Evolutionary conservation across 495 filamentous ascomycete species (phyloP).

Genomic region (Aspergillus kassunensis): DNA sequence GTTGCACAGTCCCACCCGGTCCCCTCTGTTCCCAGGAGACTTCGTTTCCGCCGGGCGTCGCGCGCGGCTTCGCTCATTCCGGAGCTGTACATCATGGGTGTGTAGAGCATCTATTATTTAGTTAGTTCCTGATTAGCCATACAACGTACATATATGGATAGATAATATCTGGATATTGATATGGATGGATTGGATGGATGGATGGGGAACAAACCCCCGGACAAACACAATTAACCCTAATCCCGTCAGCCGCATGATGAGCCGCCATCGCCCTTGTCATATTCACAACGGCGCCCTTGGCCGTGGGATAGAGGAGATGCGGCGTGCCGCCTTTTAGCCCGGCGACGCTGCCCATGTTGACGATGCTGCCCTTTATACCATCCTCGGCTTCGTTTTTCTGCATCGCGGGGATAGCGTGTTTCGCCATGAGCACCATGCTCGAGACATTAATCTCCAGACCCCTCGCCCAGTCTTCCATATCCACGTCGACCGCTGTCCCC

Average conservation of each 20-base stretch:
- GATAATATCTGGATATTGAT: too few relatives aligned
- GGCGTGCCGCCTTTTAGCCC: slow-evolving; percentile 56
- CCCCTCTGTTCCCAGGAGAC: slow-evolving; percentile 51
- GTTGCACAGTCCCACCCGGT: slow-evolving; percentile 49
- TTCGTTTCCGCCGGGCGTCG: slow-evolving; percentile 42
- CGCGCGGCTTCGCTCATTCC: slow-evolving; percentile 49
- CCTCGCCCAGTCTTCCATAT: slow-evolving; percentile 49
- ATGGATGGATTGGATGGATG: background rate
- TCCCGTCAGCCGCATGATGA: slow-evolving; percentile 50
- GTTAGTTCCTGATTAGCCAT: background rate
- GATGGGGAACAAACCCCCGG: slow-evolving; percentile 32
- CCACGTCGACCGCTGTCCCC: slow-evolving; percentile 52
- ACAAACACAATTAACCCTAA: slow-evolving; percentile 58
- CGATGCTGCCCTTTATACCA: slow-evolving; percentile 43
- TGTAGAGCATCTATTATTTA: slow-evolving; percentile 45
- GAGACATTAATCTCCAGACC: slow-evolving; percentile 55
- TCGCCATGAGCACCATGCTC: slow-evolving; percentile 56
- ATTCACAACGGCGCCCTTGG: slow-evolving; percentile 56
- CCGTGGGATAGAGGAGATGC: slow-evolving; percentile 57
- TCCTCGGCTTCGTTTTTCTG: slow-evolving; percentile 32
- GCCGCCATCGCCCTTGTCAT: slow-evolving; percentile 58
- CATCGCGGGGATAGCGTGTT: slow-evolving; percentile 54
- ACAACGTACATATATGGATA: background rate
- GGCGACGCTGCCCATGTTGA: slow-evolving; percentile 57
- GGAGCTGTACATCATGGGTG: slow-evolving; percentile 54